phyloP scores from a whole-genome alignment of 129 eudicot genomes.

The Mikania micrantha region DNA sequence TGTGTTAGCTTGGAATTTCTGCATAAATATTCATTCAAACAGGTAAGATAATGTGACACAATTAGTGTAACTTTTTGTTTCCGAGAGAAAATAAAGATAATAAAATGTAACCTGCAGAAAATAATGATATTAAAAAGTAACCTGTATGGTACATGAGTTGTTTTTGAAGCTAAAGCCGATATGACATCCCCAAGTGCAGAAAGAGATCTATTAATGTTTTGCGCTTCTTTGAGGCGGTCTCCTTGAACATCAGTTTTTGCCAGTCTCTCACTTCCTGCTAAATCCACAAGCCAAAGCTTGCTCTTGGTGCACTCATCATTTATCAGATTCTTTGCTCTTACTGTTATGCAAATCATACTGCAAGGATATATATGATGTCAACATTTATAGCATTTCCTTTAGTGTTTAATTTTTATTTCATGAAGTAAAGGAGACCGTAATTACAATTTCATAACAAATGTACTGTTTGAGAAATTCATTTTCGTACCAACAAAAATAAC shows the following conservation, averaged over 20 bases:
- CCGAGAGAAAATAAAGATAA: background rate
- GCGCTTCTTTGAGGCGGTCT: slow-evolving; percentile 42
- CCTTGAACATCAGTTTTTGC: slow-evolving; percentile 42
- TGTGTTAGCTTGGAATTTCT: slow-evolving; percentile 46
- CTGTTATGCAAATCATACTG: slow-evolving; percentile 39
- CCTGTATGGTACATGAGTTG: slow-evolving; percentile 45
- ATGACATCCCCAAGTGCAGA: slow-evolving; percentile 45
- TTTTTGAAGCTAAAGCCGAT: slow-evolving; percentile 43
- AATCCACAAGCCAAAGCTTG: slow-evolving; percentile 49
- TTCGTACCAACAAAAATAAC: too few relatives aligned
- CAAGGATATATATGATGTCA: background rate
- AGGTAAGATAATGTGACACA: background rate
- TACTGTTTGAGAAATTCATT: background rate
- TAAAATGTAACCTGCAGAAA: too few relatives aligned
- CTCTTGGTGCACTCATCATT: slow-evolving; percentile 45
- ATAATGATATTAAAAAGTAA: too few relatives aligned
- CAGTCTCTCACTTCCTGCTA: slow-evolving; percentile 49
- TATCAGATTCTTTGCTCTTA: slow-evolving; percentile 35
- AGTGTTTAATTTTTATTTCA: background rate
- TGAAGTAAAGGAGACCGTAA: too few relatives aligned
- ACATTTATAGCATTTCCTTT: background rate
- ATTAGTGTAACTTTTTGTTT: background rate
- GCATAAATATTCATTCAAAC: slow-evolving; percentile 1
- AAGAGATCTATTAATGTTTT: slow-evolving; percentile 37
- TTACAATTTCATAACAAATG: background rate